Conservation (phyloP, 2,329 filamentous ascomycete genomes). For the Aaosphaeria arxii region DNA sequence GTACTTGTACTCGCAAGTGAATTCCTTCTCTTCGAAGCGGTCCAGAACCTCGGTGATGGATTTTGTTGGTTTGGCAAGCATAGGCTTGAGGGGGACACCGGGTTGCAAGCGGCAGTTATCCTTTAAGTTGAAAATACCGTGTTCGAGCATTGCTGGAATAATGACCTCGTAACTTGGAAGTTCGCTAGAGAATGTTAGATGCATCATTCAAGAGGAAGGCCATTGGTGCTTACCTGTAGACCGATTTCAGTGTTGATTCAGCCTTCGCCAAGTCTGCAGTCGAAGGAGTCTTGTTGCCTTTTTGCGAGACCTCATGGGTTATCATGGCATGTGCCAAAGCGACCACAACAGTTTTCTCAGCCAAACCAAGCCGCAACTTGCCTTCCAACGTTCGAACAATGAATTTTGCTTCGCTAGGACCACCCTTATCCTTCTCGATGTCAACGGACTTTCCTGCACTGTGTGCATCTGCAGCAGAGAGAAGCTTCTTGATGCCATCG, state of each 20-base stretch:
- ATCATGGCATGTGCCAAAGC: conserved; percentile 87
- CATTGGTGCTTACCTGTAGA: conserved; percentile 65
- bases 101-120: conserved; percentile 89
- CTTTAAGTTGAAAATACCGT: conserved; percentile 78
- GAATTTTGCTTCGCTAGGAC: conserved; percentile 91
- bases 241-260: conserved; percentile 81
- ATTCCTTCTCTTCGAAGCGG: conserved; percentile 90
- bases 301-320: conserved; percentile 72
- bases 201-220: neutral
- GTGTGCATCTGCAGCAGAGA: conserved; percentile 83
- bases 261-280: conserved; percentile 78
- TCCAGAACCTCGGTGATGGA: conserved; percentile 97
- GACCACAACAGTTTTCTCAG: conserved; percentile 88
- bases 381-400: conserved; percentile 91
- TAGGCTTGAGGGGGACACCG: conserved; percentile 92
- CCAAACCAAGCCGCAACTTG: conserved; percentile 85
- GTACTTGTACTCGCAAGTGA: conserved; percentile 99
- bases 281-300: conserved; percentile 65
- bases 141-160: conserved; percentile 80
- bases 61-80: conserved; percentile 98
- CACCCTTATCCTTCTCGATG: conserved; percentile 88
- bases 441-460: conserved; percentile 66
- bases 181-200: conserved; percentile 61
- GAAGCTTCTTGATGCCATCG: conserved; percentile 89
- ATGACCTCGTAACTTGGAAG: conserved; percentile 94